phyloP scores from a whole-genome alignment of 306 rosid genomes.

The Vicia sativa region DNA sequence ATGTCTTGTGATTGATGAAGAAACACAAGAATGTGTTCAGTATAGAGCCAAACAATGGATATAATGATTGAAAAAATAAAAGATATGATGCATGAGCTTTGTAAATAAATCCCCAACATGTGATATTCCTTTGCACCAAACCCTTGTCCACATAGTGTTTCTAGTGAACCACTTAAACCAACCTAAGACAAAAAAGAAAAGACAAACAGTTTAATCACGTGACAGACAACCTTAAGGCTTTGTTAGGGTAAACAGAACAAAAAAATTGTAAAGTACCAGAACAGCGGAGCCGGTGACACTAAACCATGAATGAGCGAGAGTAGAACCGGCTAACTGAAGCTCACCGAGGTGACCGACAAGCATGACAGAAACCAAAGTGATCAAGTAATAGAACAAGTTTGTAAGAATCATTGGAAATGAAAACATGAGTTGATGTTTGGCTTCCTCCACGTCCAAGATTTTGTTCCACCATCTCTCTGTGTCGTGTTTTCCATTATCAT shows the following conservation, averaged over 20 bases:
- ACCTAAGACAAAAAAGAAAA: conserved; percentile 45
- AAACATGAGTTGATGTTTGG: conserved; percentile 54
- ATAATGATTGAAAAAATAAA: conserved; percentile 53
- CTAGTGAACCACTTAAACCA: conserved; percentile 85
- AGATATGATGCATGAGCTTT: conserved; percentile 69
- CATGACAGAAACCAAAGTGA: conserved; percentile 78
- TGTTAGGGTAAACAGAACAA: no score
- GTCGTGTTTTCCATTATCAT: conserved; percentile 7
- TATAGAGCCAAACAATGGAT: conserved; percentile 60
- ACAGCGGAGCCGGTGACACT: conserved; percentile 67
- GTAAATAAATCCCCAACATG: conserved; percentile 72
- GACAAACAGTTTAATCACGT: no score
- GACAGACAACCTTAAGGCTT: no score
- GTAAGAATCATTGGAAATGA: conserved; percentile 79
- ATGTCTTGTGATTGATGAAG: conserved; percentile 67
- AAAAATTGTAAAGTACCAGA: conserved; percentile 49
- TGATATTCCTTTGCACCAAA: conserved; percentile 68
- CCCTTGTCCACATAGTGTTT: conserved; percentile 87
- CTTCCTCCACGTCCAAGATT: conserved; percentile 63
- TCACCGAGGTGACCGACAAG: conserved; percentile 85
- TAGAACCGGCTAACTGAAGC: conserved; percentile 81
- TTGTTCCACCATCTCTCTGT: conserved; percentile 51
- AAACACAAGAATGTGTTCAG: conserved; percentile 57
- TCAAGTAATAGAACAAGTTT: conserved; percentile 54
- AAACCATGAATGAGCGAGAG: conserved; percentile 81